phyloP scores from a whole-genome alignment of 441 rosid species.

The Eruca vesicaria region DNA sequence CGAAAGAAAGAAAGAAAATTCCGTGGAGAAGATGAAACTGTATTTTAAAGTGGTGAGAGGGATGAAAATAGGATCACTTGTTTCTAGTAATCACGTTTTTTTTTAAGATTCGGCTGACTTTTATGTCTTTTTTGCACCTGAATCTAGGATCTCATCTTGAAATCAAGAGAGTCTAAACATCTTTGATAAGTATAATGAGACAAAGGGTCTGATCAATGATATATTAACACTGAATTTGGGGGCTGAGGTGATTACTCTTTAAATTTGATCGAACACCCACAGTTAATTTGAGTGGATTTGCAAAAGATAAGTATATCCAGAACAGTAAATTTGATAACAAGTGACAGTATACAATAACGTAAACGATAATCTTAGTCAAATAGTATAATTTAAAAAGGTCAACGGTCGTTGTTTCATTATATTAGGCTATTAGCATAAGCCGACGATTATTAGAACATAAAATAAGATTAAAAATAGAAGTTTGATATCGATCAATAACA shows the following conservation, averaged over 20 bases:
- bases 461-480: neutral
- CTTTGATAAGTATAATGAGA: neutral
- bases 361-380: neutral
- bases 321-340: no score
- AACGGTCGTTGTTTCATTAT: neutral
- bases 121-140: neutral
- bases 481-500: neutral
- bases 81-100: neutral
- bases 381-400: neutral
- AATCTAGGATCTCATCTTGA: neutral
- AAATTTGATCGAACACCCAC: neutral
- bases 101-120: neutral
- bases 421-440: neutral
- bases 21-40: no score
- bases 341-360: neutral
- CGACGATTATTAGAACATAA: neutral
- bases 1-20: no score
- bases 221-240: neutral
- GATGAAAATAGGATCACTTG: no score
- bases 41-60: no score
- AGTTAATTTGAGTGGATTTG: neutral
- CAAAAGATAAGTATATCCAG: neutral
- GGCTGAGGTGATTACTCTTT: neutral
- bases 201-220: neutral
- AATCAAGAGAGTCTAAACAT: neutral